Evolutionary conservation across 192 early-diverging fungal genomes (phyloP).

Genomic region (Coemansia sp.): DNA sequence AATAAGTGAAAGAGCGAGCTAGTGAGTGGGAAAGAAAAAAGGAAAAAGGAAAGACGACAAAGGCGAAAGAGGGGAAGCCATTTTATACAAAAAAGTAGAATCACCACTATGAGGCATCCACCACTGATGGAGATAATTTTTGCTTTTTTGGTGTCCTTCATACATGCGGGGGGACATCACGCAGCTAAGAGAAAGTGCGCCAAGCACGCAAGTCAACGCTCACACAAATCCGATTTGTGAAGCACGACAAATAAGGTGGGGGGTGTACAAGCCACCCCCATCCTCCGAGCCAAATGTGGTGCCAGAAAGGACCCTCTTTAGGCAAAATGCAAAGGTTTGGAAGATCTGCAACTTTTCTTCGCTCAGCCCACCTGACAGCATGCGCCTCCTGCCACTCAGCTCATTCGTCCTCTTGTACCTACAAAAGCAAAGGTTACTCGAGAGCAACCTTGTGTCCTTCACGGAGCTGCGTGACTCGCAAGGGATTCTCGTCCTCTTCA

Average conservation of each 20-base stretch:
- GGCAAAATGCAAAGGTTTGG: not conserved
- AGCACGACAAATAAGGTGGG: not conserved
- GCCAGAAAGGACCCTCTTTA: constrained; percentile 7
- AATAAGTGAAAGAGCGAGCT: not conserved
- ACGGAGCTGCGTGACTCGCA: not conserved
- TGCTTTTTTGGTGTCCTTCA: not conserved
- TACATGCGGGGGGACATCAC: not conserved
- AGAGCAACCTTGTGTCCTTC: not conserved
- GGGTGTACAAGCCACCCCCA: not conserved
- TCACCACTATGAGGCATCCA: not conserved
- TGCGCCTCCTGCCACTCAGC: not conserved
- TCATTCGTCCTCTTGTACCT: not conserved
- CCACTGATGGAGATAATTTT: constrained; percentile 5
- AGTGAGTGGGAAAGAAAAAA: constrained; percentile 13
- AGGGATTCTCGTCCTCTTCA: not conserved
- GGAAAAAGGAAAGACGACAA: constrained; percentile 9
- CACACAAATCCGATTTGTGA: constrained; percentile 1
- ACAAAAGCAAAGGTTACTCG: not conserved
- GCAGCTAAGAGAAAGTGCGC: not conserved
- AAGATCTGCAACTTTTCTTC: not conserved
- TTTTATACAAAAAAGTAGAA: constrained; percentile 4
- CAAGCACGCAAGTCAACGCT: not conserved
- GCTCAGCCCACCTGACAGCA: not conserved
- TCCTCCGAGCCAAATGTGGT: not conserved
- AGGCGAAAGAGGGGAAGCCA: constrained; percentile 6